Evolutionary conservation across 78 protist species (phyloP), one percentile per base, ranked within the genome.

Genomic region (Polysphondylium violaceum): DNA sequence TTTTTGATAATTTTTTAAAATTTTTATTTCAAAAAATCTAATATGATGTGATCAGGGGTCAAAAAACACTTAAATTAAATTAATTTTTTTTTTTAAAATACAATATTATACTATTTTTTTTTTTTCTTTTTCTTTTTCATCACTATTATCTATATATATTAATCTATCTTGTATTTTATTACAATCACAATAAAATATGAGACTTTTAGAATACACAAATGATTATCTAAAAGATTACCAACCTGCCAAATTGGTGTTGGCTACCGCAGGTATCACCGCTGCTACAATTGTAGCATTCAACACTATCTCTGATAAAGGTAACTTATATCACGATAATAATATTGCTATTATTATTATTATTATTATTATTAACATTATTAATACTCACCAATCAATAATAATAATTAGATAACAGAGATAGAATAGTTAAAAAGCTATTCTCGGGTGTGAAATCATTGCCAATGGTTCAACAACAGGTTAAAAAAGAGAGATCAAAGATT

Each of bases 261-360:
- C 76, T 23, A 81, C 89, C 8, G 89, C 77, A 41, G 89, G 79
- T 43, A 31, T 81, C 1, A 81, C 89, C 17, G 77, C 89, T 36
- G 58, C 77, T 2, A 38, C 78, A 5, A 8, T 68, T 17, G 9
- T 43, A 3, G 29, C 44, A 4, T 33, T 67, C n/a, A 58, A 38
- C n/a, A 56, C 55, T 12, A 11, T 81, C 16, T 41, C 53, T 35
- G 76, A 78, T 78, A 43, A 40, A 63, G 88, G 88, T 78, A 78
- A 71, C 9, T 43, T 21, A 65, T 65, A 60, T 60, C 14, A 60
- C 33, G 33, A 14, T 60, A 60, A 58, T 25, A 58, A 3, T 23
- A 25, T 27, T 58, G 25, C 31, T 35, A 27, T 60, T 58, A 21
- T 58, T 58, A 21, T 58, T 58, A 19, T 58, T 11, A 21, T 58